Base-by-base conservation (phyloP, 1,284 basidiomycete genomes). In the Ceratobasidium sp. region DNA sequence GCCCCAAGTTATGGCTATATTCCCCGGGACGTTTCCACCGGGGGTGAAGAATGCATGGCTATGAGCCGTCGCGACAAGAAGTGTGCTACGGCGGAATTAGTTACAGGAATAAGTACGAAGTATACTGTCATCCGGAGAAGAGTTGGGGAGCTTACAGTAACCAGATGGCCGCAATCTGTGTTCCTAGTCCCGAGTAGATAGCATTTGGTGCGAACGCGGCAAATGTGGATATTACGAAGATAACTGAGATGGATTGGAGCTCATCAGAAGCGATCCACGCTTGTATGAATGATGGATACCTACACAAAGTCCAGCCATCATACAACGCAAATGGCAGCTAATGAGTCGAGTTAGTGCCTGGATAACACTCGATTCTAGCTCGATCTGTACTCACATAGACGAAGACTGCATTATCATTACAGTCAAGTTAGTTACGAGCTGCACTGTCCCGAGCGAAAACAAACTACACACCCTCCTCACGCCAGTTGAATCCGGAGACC, bases 121-220 rank as follows among this genome's bases (percentile, higher is more conserved):
- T 39, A 29, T 23, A 13, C n/a, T 9, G 39, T 62, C 21, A 29
- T 30, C 27, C 8, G 49, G 47, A 42, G 14, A 39, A 30, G 42
- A 21, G 52, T 19, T 52, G 41, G 27, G 33, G 29, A 46, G 59
- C 72, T 14, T 69, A 73, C 71, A 73, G 54, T 25, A 73, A 39
- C 72, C 72, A 73, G n/a, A 73, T 64, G n/a, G 72, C 72, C n/a
- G 70, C 19, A 41, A 73, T 67, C 47, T 68, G 68, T 8, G 69
- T 62, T 8, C 57, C 54, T 13, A 70, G 33, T 14, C 72, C 72
- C 13, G 72, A 66, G n/a, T 52, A n/a, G 29, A 70, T 33, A 7
- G 70, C 68, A 29, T 70, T 67, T 19, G 72, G 72, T 14, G 70
- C 68, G 53, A 73, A 73, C 1, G 72, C 68, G 16, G 72, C 66